Base-by-base conservation (phyloP, 495 filamentous ascomycete genomes). In the Aspergillus biplanus region DNA sequence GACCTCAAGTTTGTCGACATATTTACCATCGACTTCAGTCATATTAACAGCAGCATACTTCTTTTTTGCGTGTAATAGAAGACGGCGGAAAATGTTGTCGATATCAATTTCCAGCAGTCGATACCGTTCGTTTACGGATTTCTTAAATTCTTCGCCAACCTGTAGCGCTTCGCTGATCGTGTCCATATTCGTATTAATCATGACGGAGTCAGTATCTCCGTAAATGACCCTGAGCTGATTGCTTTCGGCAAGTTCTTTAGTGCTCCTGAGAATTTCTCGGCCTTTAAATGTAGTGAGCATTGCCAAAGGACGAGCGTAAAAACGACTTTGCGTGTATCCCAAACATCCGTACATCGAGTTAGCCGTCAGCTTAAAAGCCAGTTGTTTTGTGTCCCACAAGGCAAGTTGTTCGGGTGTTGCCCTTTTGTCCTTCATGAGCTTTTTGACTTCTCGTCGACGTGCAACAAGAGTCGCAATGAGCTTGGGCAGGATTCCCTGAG, bases 281-380 rank as follows among this genome's bases (percentile, higher is more conserved):
- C 95, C 95, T 71, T 98, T 98, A 78, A 87, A 96, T 8, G 95
- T 99, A 5, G 92, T 98, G 69, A 99, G 91, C 78, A 97, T 91
- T 35, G 95, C 95, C 33, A 99, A 82, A 7, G 95, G 95, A 35
- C 95, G 86, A 58, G 95, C 95, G 70, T 98, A 98, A 80, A 99
- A 99, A 42, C 95, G 90, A 63, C 94, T 97, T 68, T 90, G 92
- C 1, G 90, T 92, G 75, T 97, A 99, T 66, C 95, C 95, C 69
- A 99, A 78, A 84, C 95, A 99, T 59, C 95, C 95, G 75, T 99
- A 99, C 95, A 99, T 99, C 64, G 96, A 98, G 78, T 99, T 99
- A 61, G 95, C 95, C 16, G 95, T 99, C 52, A 98, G 84, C 79
- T 99, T 99, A 65, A 99, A 83, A 34, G 95, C 95, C 70, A 96